A percentile compares a stretch with the other conserved stretches of the same genome.
Conservation (phyloP, 139 green algal genomes). For the Protoeuglena noctilucae region DNA sequence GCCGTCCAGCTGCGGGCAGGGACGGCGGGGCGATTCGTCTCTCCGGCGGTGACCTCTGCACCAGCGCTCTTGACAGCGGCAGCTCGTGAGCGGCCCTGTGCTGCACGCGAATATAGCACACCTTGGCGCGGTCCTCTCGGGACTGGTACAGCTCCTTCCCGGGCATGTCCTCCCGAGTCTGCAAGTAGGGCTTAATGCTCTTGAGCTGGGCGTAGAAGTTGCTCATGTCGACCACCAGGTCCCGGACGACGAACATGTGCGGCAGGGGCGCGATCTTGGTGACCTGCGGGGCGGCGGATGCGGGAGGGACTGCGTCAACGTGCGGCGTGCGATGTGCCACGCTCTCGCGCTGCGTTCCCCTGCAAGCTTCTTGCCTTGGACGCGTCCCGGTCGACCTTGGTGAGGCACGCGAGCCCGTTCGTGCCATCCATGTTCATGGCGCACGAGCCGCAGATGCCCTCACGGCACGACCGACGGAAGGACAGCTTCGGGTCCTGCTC, state of each 20-base stretch:
- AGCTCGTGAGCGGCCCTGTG: too few species aligned
- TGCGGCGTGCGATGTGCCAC: too few species aligned
- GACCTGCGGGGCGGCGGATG: too few species aligned
- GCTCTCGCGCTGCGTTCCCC: background rate
- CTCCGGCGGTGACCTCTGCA: too few species aligned
- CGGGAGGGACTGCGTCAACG: too few species aligned
- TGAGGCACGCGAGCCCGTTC: slow-evolving; percentile 92
- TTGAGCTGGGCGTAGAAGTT: slow-evolving; percentile 99
- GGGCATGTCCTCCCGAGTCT: slow-evolving; percentile 43
- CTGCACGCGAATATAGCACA: too few species aligned
- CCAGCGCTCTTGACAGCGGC: too few species aligned
- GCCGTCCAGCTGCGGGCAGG: slow-evolving; percentile 90
- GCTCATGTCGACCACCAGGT: slow-evolving; percentile 97
- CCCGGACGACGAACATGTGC: slow-evolving; percentile 97
- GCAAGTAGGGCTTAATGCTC: slow-evolving; percentile 90
- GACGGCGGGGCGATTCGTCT: too few species aligned
- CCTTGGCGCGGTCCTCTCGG: slow-evolving; percentile 78
- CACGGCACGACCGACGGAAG: slow-evolving; percentile 71
- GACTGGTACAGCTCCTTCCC: slow-evolving; percentile 73
- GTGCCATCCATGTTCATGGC: slow-evolving; percentile 97
- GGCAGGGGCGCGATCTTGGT: slow-evolving; percentile 86
- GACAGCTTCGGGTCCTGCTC: slow-evolving; percentile 80
- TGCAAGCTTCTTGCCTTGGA: too few species aligned
- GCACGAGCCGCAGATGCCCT: slow-evolving; percentile 97
- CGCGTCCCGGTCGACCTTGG: slow-evolving; percentile 51